These are phyloP conservation scores for Candida adriatica DNA, from an alignment of 805 yeast species.

Conservation along the genomic window DNA sequence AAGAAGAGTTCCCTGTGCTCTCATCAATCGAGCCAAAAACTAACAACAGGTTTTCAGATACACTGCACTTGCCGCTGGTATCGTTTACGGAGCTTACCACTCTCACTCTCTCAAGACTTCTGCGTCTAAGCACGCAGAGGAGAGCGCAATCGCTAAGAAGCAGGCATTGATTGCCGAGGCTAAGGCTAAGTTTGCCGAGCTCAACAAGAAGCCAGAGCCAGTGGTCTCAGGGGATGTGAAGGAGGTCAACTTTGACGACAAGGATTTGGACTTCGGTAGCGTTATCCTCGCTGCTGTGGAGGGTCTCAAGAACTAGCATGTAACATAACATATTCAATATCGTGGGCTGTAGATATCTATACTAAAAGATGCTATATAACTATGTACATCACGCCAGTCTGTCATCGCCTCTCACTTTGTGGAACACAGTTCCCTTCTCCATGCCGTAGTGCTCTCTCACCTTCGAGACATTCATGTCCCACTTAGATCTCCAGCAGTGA, in stretches of 20 bases:
- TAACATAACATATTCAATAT: not conserved
- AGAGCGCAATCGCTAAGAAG: conserved; percentile 53
- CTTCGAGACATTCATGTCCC: conserved; percentile 65
- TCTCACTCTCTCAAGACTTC: conserved; percentile 59
- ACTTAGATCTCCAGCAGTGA: conserved; percentile 80
- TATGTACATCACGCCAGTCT: conserved; percentile 6
- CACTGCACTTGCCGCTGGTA: conserved; percentile 83
- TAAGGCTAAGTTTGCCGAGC: conserved; percentile 77
- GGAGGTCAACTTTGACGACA: conserved; percentile 74
- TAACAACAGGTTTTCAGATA: conserved; percentile 73
- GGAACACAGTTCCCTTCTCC: conserved; percentile 69
- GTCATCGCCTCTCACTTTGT: conserved; percentile 24
- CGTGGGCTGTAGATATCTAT: not conserved
- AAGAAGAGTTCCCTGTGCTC: too few species aligned
- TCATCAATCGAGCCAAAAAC: not conserved
- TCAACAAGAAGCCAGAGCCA: conserved; percentile 40
- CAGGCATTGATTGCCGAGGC: conserved; percentile 80
- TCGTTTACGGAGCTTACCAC: conserved; percentile 83
- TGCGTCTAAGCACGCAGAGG: conserved; percentile 52
- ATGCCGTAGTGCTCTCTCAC: conserved; percentile 72
- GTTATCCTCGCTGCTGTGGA: conserved; percentile 62
- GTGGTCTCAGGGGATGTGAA: conserved; percentile 29
- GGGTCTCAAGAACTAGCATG: conserved; percentile 32
- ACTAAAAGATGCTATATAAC: not conserved
- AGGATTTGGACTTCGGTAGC: conserved; percentile 77